Percentiles rank a stretch among this genome's conserved stretches.
Evolutionary conservation across 208 protist species (phyloP).

Genomic region (Acanthamoeba castellanii): DNA sequence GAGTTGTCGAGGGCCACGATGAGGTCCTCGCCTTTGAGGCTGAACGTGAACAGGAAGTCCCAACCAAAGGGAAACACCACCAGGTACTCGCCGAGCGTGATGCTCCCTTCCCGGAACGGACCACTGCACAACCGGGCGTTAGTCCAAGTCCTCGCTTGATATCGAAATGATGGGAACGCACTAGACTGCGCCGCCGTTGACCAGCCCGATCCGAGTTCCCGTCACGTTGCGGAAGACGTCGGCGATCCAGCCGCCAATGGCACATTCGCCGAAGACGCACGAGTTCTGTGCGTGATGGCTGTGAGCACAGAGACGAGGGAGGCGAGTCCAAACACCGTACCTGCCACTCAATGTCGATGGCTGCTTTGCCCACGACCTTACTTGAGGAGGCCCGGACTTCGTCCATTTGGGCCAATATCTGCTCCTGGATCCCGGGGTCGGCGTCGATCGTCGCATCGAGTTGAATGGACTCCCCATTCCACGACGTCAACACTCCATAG

Average conservation of each 20-base stretch:
- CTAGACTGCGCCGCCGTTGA: constrained; percentile 60
- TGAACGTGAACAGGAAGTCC: constrained; percentile 36
- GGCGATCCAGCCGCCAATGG: constrained; percentile 38
- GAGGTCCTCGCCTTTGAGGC: neutral
- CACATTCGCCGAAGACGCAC: constrained; percentile 59
- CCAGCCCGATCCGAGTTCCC: constrained; percentile 29
- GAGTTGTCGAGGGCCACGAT: constrained; percentile 38
- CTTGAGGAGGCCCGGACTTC: neutral
- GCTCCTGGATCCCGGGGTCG: neutral
- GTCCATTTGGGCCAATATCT: neutral
- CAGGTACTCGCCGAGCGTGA: constrained; percentile 36
- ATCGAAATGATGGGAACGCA: neutral
- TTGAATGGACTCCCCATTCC: neutral
- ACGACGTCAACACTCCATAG: constrained; percentile 4
- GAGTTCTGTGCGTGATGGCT: neutral
- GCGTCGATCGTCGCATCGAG: neutral
- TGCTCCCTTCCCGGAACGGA: neutral
- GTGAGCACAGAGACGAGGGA: neutral
- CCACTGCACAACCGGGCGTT: neutral
- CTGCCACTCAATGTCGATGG: constrained; percentile 38
- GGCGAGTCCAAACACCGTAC: neutral
- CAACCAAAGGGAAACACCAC: constrained; percentile 37
- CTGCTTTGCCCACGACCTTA: neutral
- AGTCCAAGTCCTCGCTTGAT: neutral
- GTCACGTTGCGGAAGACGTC: constrained; percentile 38